Base-by-base conservation (phyloP, 176 grass and related monocot genomes). In the Thinopyrum elongatum region DNA sequence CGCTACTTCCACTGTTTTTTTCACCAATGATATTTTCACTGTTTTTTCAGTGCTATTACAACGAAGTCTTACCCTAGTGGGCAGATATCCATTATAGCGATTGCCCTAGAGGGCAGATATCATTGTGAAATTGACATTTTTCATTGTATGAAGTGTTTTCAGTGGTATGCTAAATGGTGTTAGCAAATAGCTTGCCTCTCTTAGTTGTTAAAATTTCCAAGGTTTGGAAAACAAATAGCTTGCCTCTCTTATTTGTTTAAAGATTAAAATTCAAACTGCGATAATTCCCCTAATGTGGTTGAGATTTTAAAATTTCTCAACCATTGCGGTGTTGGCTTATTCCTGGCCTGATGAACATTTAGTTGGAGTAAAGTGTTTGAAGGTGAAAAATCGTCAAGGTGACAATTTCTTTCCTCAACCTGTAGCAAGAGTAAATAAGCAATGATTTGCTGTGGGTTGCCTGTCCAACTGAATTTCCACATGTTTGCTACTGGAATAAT, bases 241-340 rank as follows among this genome's bases (percentile, higher is more conserved):
- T 80, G 3, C 16, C 47, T 85, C 14, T 25, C 22, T 30, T n/a
- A 62, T 49, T 80, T 84, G 22, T 13, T 49, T 68, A 28, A 85
- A 35, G 22, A 33, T 87, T 49, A 61, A 30, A 83, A 33, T 80
- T 74, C 47, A 83, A 68, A 68, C 33, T 58, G 34, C 1, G 22
- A 10, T 64, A 82, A 78, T 65, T 57, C 74, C 74, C 35, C 26
- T 64, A 58, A 68, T 59, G 44, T 76, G 12, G 21, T 85, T 68
- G 47, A 26, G 31, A 80, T 66, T 85, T 68, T 60, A 26, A 47
- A 85, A 34, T 23, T 69, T 85, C 49, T 80, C 10, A 79, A 74
- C 22, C 28, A 42, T 74, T 7, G 9, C 27, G 4, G 46, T 76
- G 47, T 28, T 67, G 38, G 31, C 13, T 76, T 58, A 31, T 29